Base-by-base conservation (phyloP, 441 rosid genomes). In the Brassica balearica region DNA sequence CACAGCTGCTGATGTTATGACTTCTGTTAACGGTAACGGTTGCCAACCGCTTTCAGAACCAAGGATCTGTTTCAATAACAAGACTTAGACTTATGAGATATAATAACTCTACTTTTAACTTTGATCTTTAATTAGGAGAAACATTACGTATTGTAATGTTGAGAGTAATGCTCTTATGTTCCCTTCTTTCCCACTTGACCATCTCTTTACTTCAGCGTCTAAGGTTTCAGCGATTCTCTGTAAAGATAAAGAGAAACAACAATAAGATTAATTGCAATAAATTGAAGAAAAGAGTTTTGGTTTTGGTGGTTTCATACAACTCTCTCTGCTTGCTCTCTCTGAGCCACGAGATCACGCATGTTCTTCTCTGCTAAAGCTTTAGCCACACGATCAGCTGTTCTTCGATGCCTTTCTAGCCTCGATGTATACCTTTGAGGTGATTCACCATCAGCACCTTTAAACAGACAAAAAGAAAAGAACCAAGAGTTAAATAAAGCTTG, bases 301-400 rank as follows among this genome's bases (percentile, higher is more conserved):
- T 68, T 68, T 75, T 36, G 6, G 25, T 53, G 76, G 68, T 22
- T 22, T 51, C 53, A 6, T 89, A 95, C 97, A 84, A 80, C 78
- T 89, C 98, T 91, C 85, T 95, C 97, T 53, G 93, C 86, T 87
- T 92, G 97, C 83, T 95, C 99, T 81, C 91, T 90, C 73, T 92
- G 97, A 79, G 89, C 94, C 77, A 88, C 83, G 72, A 91, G 93
- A 86, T 95, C 98, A 2, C 97, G 96, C 94, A 84, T 92, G 73
- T 93, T 95, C 88, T 93, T 93, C 87, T 95, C 99, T 56, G 90
- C 98, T 72, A 95, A 83, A 83, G 99, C 98, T 85, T 93, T 95
- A 69, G 97, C 99, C 19, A 91, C 98, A 11, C 97, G 93, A 82
- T 96, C 98, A 73, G 97, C 94, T 74, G 96, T 96, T 83, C 99